These are phyloP conservation scores for Cyclospora cayetanensis DNA, from an alignment of 169 alveolate species.

Conservation along the genomic window DNA sequence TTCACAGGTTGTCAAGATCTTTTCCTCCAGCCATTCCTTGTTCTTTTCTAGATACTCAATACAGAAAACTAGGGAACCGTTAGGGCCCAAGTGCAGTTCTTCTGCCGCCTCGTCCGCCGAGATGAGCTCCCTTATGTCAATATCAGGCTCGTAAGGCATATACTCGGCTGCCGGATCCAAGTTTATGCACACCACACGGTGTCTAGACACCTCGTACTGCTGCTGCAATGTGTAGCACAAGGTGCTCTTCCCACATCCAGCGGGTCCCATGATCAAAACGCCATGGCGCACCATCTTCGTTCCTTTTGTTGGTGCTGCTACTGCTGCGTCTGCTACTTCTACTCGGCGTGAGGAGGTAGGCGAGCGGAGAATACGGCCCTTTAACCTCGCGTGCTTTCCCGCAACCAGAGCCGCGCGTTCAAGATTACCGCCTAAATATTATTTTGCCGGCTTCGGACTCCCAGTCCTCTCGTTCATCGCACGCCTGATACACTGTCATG, in stretches of 20 bases:
- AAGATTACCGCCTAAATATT: too few relatives aligned
- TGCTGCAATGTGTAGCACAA: slow-evolving; percentile 89
- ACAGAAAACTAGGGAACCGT: slow-evolving; percentile 94
- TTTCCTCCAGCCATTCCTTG: slow-evolving; percentile 90
- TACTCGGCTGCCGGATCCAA: slow-evolving; percentile 96
- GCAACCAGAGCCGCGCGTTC: too few relatives aligned
- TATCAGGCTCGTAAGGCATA: slow-evolving; percentile 87
- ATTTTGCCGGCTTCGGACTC: too few relatives aligned
- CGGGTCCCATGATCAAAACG: slow-evolving; percentile 94
- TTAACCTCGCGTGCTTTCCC: too few relatives aligned
- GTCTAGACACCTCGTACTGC: slow-evolving; percentile 83
- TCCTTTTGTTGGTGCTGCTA: neutral
- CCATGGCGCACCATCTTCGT: slow-evolving; percentile 79
- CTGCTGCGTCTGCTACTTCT: neutral
- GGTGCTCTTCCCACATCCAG: slow-evolving; percentile 96
- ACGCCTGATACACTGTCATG: too few relatives aligned
- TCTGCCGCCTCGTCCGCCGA: slow-evolving; percentile 91
- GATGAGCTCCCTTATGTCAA: slow-evolving; percentile 92
- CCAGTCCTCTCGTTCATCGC: too few relatives aligned
- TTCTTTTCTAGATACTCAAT: slow-evolving; percentile 91
- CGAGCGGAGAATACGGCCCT: too few relatives aligned
- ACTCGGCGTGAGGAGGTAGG: neutral
- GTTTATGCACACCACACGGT: slow-evolving; percentile 86
- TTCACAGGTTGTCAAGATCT: slow-evolving; percentile 82
- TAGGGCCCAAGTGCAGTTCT: slow-evolving; percentile 92